A percentile compares a stretch with the other conserved stretches of the same genome.
Evolutionary conservation across 2,329 filamentous ascomycete species (phyloP).

Genomic region (Clarireedia homoeocarpa): DNA sequence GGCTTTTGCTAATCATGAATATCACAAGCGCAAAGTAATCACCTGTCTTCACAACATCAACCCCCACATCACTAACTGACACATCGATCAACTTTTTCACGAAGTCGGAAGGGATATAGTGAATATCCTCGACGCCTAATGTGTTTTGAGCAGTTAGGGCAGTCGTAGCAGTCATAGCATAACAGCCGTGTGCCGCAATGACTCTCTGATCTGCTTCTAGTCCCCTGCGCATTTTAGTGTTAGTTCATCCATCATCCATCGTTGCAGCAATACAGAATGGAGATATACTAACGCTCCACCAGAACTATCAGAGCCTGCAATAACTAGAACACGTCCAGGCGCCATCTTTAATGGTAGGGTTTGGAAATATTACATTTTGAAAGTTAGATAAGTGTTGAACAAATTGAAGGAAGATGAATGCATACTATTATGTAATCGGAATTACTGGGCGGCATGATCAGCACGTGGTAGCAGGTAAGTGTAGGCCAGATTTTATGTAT

Average conservation of each 20-base stretch:
- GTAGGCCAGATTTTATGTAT: no score
- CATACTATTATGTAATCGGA: neutral
- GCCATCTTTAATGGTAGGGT: constrained; percentile 17
- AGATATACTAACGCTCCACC: constrained; percentile 58
- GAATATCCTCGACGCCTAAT: constrained; percentile 71
- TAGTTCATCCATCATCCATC: constrained; percentile 4
- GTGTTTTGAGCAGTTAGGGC: constrained; percentile 97
- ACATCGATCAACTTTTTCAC: constrained; percentile 80
- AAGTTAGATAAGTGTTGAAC: neutral
- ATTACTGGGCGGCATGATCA: no score
- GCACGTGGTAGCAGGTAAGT: no score
- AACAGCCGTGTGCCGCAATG: constrained; percentile 83
- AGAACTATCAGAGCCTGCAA: constrained; percentile 68
- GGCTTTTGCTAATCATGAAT: neutral
- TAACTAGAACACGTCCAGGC: constrained; percentile 52
- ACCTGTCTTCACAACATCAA: constrained; percentile 92
- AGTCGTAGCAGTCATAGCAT: constrained; percentile 93
- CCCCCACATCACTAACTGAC: constrained; percentile 73
- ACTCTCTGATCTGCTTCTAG: constrained; percentile 96
- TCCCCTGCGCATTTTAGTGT: constrained; percentile 48
- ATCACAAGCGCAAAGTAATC: constrained; percentile 27
- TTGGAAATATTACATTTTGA: neutral
- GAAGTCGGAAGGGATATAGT: constrained; percentile 70
- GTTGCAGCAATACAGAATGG: constrained; percentile 4
- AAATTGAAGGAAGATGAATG: neutral